These are phyloP conservation scores for Dendrobium huoshanense DNA, from an alignment of 106 monocot species.

Conservation along the genomic window DNA sequence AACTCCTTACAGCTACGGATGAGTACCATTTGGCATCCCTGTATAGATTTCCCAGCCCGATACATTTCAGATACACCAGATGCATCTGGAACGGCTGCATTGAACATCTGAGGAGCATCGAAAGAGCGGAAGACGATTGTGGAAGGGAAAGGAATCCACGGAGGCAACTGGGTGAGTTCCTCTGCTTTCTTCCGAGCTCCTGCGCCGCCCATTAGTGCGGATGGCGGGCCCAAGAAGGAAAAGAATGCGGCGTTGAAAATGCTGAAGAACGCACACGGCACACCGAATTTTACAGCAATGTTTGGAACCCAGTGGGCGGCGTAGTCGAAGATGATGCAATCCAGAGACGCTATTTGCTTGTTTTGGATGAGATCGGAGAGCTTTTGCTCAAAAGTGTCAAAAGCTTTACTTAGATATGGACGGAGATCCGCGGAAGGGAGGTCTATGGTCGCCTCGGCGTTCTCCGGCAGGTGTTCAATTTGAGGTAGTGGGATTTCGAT, in stretches of 20 bases:
- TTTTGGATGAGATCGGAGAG: constrained; percentile 17
- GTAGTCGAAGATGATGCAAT: constrained; percentile 55
- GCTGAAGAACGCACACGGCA: constrained; percentile 23
- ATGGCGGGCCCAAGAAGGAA: constrained; percentile 16
- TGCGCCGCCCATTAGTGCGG: not conserved
- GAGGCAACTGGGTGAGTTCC: constrained; percentile 6
- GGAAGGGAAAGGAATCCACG: constrained; percentile 9
- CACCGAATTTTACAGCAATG: constrained; percentile 9
- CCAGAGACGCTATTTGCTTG: constrained; percentile 5
- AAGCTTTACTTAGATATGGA: constrained; percentile 9
- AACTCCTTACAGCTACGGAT: constrained; percentile 3
- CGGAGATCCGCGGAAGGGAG: not conserved
- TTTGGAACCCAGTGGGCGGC: constrained; percentile 26
- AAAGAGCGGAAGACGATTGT: not conserved
- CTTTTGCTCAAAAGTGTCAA: constrained; percentile 29
- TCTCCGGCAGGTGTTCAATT: constrained; percentile 11
- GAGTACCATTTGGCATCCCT: not conserved
- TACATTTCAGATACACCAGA: not conserved
- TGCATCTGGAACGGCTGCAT: not conserved
- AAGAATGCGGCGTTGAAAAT: constrained; percentile 6
- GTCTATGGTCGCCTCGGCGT: constrained; percentile 43
- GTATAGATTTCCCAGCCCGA: not conserved
- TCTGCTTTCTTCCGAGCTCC: not conserved
- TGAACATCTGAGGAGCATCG: not conserved
- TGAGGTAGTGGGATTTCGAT: constrained; percentile 45